These are phyloP conservation scores for Isabelozyma gotoi DNA, from an alignment of 805 yeast genomes.

Conservation along the genomic window DNA sequence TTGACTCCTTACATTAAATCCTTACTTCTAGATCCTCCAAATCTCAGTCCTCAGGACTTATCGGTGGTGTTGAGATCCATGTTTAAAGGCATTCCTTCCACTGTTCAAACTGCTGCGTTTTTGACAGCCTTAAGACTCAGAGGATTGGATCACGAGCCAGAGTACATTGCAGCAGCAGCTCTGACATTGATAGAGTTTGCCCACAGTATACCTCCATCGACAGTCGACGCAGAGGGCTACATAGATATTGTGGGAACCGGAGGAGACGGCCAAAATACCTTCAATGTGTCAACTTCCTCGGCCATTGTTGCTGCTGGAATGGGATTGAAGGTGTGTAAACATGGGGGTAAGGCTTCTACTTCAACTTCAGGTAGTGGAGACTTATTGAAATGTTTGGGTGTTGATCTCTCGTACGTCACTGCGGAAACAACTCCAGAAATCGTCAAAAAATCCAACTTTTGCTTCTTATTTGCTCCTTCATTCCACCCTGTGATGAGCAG, in stretches of 20 bases:
- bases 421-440: slow-evolving; percentile 58
- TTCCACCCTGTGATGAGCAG: slow-evolving; percentile 90
- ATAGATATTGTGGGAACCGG: slow-evolving; percentile 98
- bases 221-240: slow-evolving; percentile 51
- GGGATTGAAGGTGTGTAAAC: slow-evolving; percentile 79
- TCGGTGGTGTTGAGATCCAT: slow-evolving; percentile 60
- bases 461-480: slow-evolving; percentile 86
- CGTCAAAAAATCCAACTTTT: slow-evolving; percentile 51
- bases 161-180: slow-evolving; percentile 84
- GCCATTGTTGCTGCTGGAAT: slow-evolving; percentile 95
- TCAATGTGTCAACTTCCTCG: slow-evolving; percentile 92
- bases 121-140: slow-evolving; percentile 72
- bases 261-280: slow-evolving; percentile 97
- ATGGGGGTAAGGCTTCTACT: slow-evolving; percentile 97
- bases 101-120: slow-evolving; percentile 75
- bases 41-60: slow-evolving; percentile 64
- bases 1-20: slow-evolving; percentile 64
- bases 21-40: slow-evolving; percentile 58
- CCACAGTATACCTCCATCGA: slow-evolving; percentile 45
- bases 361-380: slow-evolving; percentile 95
- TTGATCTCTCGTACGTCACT: slow-evolving; percentile 72
- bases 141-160: slow-evolving; percentile 79
- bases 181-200: slow-evolving; percentile 68
- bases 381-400: slow-evolving; percentile 74
- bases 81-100: slow-evolving; percentile 59